Percentiles rank a stretch among this genome's conserved stretches.
Conservation (phyloP, 176 grass and related monocot genomes). For the Aegilops longissima region DNA sequence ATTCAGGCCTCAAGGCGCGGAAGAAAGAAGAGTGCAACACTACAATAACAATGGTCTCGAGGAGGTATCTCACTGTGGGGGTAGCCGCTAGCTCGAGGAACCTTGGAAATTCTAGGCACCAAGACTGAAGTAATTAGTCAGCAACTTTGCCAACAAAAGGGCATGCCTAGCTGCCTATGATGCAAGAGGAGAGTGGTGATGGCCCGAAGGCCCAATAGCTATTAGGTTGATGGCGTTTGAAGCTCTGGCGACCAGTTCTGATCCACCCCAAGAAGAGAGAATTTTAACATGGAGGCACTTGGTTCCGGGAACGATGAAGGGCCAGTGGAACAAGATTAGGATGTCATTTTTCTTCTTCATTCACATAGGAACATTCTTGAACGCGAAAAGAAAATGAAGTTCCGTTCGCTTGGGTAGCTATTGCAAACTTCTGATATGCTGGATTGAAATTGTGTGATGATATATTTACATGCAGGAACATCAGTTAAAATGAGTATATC, state of each 20-base stretch:
- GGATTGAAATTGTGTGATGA: background rate
- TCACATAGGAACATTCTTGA: background rate
- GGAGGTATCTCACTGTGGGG: background rate
- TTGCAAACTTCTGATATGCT: background rate
- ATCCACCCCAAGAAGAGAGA: too few species aligned
- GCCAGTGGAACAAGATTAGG: background rate
- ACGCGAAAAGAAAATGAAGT: background rate
- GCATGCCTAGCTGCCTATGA: too few species aligned
- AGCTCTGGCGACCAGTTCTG: too few species aligned
- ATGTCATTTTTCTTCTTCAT: background rate
- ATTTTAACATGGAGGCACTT: background rate
- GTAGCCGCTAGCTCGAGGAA: background rate
- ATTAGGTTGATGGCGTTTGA: too few species aligned
- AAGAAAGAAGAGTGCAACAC: background rate
- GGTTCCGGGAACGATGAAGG: background rate
- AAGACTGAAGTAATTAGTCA: too few species aligned
- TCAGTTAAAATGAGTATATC: background rate
- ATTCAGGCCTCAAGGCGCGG: slow-evolving; percentile 16
- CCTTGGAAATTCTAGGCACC: background rate
- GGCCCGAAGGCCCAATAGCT: too few species aligned
- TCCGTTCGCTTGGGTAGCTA: background rate
- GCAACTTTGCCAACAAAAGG: too few species aligned
- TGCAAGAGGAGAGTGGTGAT: too few species aligned
- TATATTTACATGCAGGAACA: background rate
- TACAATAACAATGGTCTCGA: background rate